Percentiles rank a stretch among this genome's conserved stretches.
Evolutionary conservation across 176 grass and related monocot species (phyloP).

Genomic region (Luzula sylvatica): DNA sequence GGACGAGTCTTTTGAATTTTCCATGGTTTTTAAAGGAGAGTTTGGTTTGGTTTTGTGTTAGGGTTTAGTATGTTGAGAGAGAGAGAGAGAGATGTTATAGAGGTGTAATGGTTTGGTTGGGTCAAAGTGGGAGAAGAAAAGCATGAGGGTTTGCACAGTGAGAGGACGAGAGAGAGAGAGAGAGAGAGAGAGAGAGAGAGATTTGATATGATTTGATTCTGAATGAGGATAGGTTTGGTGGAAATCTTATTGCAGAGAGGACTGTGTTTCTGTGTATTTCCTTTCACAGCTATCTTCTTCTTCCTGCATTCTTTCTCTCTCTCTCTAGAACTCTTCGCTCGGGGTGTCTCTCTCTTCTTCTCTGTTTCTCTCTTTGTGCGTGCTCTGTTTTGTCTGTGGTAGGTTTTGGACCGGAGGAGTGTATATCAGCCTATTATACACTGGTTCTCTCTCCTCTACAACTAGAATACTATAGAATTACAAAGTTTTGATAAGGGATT

Average conservation of each 20-base stretch:
- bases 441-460: too few relatives aligned
- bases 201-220: too few relatives aligned
- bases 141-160: not conserved
- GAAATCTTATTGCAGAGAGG: constrained; percentile 17
- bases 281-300: not conserved
- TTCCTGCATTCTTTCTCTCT: constrained; percentile 5
- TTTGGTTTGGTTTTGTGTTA: too few relatives aligned
- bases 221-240: not conserved
- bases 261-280: not conserved
- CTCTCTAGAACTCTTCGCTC: not conserved
- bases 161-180: not conserved
- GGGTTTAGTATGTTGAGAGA: too few relatives aligned
- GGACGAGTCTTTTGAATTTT: too few relatives aligned
- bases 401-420: too few relatives aligned
- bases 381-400: too few relatives aligned
- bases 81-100: constrained; percentile 13
- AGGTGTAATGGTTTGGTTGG: not conserved
- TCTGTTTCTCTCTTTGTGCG: not conserved
- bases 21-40: too few relatives aligned
- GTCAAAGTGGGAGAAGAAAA: constrained; percentile 13
- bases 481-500: too few relatives aligned
- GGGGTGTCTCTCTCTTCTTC: not conserved
- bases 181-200: not conserved
- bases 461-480: too few relatives aligned
- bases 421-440: too few relatives aligned